A percentile compares a stretch with the other conserved stretches of the same genome.
These are phyloP conservation scores for Bombardia bombarda DNA, from an alignment of 495 filamentous ascomycete species.

Conservation along the genomic window DNA sequence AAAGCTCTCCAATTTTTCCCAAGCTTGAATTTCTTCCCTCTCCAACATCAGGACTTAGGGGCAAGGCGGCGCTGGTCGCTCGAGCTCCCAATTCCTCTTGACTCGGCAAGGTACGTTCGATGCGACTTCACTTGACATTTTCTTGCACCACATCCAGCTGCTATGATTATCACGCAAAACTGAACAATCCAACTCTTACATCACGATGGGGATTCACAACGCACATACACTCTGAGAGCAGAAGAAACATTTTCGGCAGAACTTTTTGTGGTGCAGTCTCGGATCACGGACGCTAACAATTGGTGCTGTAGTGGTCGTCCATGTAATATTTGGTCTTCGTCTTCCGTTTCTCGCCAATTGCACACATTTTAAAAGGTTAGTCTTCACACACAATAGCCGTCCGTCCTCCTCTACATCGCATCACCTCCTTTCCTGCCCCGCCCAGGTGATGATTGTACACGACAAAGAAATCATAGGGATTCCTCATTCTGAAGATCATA, in stretches of 20 bases:
- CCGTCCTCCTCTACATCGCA: constrained; percentile 8
- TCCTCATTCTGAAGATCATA: constrained; percentile 89
- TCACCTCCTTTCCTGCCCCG: constrained; percentile 7
- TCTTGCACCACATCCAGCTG: constrained; percentile 13
- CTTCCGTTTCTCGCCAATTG: background rate
- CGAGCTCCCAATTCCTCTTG: constrained; percentile 1
- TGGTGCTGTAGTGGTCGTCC: constrained; percentile 9
- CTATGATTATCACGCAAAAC: constrained; percentile 43
- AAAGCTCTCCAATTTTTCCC: constrained; percentile 16
- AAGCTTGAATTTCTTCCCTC: constrained; percentile 14
- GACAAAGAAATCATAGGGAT: constrained; percentile 76
- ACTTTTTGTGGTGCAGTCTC: too few relatives aligned
- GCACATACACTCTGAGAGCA: constrained; percentile 64
- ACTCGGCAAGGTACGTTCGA: constrained; percentile 33
- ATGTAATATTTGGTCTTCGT: background rate
- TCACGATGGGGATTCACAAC: constrained; percentile 54
- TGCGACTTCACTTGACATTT: constrained; percentile 20
- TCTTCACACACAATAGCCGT: too few relatives aligned
- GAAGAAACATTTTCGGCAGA: constrained; percentile 4
- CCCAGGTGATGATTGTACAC: constrained; percentile 76
- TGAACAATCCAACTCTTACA: constrained; percentile 83
- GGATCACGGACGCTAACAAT: too few relatives aligned
- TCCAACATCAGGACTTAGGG: background rate
- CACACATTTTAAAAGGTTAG: constrained; percentile 49
- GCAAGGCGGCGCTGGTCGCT: constrained; percentile 2